phyloP scores from a whole-genome alignment of 2,329 filamentous ascomycete genomes.

The Diaporthe humulicola region DNA sequence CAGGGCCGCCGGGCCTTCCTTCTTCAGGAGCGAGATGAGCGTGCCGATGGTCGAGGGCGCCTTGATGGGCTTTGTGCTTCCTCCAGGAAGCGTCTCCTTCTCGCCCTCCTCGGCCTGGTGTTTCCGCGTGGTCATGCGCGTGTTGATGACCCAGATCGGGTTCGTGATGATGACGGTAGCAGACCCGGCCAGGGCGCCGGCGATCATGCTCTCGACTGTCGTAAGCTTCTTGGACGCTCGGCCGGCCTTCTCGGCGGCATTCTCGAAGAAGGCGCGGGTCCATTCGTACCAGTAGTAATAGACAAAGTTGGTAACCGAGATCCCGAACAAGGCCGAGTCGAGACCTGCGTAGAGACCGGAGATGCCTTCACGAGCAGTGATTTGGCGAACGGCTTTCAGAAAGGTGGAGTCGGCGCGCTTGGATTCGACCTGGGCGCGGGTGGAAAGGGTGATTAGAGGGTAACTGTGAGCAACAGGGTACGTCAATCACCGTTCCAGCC shows the following conservation, averaged over 20 bases:
- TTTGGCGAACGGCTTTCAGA: slow-evolving; percentile 84
- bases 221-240: slow-evolving; percentile 86
- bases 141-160: slow-evolving; percentile 99
- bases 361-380: slow-evolving; percentile 92
- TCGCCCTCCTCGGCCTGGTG: slow-evolving; percentile 53
- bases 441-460: slow-evolving; percentile 96
- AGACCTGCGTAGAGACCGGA: slow-evolving; percentile 92
- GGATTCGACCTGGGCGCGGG: slow-evolving; percentile 96
- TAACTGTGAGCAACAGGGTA: slow-evolving; percentile 70
- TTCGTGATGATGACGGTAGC: slow-evolving; percentile 97
- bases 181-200: slow-evolving; percentile 91
- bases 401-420: slow-evolving; percentile 90
- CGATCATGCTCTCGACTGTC: slow-evolving; percentile 93
- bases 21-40: slow-evolving; percentile 81
- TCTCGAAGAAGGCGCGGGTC: slow-evolving; percentile 89
- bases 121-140: slow-evolving; percentile 93
- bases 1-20: slow-evolving; percentile 87
- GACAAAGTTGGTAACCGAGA: slow-evolving; percentile 98
- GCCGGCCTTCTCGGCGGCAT: slow-evolving; percentile 79
- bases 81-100: slow-evolving; percentile 46
- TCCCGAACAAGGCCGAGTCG: slow-evolving; percentile 95
- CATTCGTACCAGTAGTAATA: slow-evolving; percentile 99
- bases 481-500: slow-evolving; percentile 34
- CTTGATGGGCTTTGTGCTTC: slow-evolving; percentile 51
- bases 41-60: slow-evolving; percentile 82